These are phyloP conservation scores for Annona cherimola DNA, from an alignment of 164 flowering plant genomes.

Conservation along the genomic window DNA sequence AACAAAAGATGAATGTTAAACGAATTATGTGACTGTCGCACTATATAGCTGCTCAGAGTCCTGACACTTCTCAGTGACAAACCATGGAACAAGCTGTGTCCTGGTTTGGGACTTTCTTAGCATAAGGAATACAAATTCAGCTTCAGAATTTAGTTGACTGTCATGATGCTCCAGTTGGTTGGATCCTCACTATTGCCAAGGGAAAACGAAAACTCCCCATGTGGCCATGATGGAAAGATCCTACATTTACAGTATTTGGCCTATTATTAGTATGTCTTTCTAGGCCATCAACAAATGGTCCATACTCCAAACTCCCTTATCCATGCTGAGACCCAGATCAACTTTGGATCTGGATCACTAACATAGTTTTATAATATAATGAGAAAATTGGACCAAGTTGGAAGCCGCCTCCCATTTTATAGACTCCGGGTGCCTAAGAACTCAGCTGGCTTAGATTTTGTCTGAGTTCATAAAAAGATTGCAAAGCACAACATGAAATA, in stretches of 20 bases:
- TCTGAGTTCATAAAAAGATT: too few relatives aligned
- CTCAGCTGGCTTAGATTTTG: too few relatives aligned
- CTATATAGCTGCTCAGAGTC: background rate
- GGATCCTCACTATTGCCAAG: background rate
- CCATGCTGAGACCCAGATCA: too few relatives aligned
- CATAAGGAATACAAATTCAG: background rate
- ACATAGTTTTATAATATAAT: too few relatives aligned
- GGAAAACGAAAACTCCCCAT: background rate
- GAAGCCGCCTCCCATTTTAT: too few relatives aligned
- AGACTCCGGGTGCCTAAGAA: too few relatives aligned
- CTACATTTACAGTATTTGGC: background rate
- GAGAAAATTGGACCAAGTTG: too few relatives aligned
- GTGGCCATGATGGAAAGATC: background rate
- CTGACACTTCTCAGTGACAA: background rate
- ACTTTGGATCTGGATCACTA: too few relatives aligned
- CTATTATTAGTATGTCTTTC: background rate
- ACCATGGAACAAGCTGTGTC: background rate
- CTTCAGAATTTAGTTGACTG: background rate
- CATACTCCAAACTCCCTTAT: background rate
- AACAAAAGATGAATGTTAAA: background rate
- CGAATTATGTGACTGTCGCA: background rate
- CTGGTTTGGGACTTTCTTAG: background rate
- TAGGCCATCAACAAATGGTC: background rate
- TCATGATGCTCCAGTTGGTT: background rate
- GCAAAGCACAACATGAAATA: too few relatives aligned